phyloP scores from a whole-genome alignment of 1,139 yeast species.

The Hansenula anomala region DNA sequence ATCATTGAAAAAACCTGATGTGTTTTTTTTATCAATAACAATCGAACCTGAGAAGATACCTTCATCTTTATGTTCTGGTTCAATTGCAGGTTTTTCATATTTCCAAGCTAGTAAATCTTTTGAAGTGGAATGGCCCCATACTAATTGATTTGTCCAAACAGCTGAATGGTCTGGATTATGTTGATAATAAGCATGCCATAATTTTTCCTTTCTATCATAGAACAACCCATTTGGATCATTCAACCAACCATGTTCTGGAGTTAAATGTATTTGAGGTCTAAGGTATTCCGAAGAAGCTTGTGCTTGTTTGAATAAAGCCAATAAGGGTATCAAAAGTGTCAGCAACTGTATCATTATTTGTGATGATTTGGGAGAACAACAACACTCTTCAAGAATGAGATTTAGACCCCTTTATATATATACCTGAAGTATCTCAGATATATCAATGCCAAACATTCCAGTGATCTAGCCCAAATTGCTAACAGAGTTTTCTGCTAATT shows the following conservation, averaged over 20 bases:
- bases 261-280: conserved; percentile 21
- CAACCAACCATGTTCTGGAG: conserved; percentile 25
- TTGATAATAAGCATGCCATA: conserved; percentile 32
- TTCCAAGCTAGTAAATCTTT: conserved; percentile 30
- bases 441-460: too few relatives aligned
- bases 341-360: too few relatives aligned
- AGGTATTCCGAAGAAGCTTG: too few relatives aligned
- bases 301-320: too few relatives aligned
- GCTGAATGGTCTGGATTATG: conserved; percentile 27
- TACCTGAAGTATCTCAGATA: too few relatives aligned
- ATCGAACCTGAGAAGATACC: conserved; percentile 32
- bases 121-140: conserved; percentile 35
- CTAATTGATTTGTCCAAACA: conserved; percentile 25
- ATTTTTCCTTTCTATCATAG: conserved; percentile 19
- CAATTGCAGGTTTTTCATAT: conserved; percentile 26
- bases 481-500: too few relatives aligned
- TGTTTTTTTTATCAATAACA: conserved; percentile 31
- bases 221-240: conserved; percentile 26
- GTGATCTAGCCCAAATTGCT: too few relatives aligned
- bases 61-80: conserved; percentile 22
- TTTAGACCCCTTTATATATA: too few relatives aligned
- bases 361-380: too few relatives aligned
- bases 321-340: too few relatives aligned
- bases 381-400: too few relatives aligned
- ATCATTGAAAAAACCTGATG: conserved; percentile 30